phyloP scores from a whole-genome alignment of 164 flowering plant genomes.

The Aristolochia contorta region DNA sequence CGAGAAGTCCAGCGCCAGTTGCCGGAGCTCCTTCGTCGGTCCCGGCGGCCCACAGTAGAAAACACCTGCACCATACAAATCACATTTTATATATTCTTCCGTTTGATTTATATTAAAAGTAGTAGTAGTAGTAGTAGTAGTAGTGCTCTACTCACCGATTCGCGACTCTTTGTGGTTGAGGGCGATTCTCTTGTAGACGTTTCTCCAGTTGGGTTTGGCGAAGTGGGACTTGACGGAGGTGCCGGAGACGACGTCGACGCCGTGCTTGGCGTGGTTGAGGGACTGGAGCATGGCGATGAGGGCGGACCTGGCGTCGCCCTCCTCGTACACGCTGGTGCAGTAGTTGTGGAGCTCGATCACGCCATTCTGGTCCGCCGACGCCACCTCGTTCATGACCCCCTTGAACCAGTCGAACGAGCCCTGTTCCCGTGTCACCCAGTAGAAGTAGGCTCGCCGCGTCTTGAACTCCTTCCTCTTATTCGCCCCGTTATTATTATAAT shows the following conservation, averaged over 20 bases:
- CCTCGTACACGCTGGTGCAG: constrained; percentile 58
- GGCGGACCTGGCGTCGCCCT: constrained; percentile 57
- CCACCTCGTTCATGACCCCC: constrained; percentile 56
- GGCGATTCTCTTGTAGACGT: constrained; percentile 38
- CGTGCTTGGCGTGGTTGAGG: constrained; percentile 44
- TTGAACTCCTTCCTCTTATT: constrained; percentile 14
- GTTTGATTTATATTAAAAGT: too few species aligned
- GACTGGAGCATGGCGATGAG: constrained; percentile 59
- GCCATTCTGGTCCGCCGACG: constrained; percentile 30
- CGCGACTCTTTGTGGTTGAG: constrained; percentile 24
- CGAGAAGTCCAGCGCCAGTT: constrained; percentile 39
- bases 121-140: too few species aligned
- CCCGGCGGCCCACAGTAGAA: constrained; percentile 48
- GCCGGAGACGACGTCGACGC: constrained; percentile 51
- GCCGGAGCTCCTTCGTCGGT: constrained; percentile 30
- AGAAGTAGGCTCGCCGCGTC: constrained; percentile 47
- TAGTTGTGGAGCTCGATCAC: constrained; percentile 55
- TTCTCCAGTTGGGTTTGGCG: constrained; percentile 52
- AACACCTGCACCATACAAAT: constrained; percentile 27
- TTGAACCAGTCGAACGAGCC: constrained; percentile 63
- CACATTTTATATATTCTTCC: too few species aligned
- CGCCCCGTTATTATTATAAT: too few species aligned
- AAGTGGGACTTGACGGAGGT: constrained; percentile 55
- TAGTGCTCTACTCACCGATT: constrained; percentile 26
- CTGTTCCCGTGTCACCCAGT: constrained; percentile 67